Evolutionary conservation across 768 basidiomycete genomes (phyloP).

Genomic region (Fomitopsis serialis): DNA sequence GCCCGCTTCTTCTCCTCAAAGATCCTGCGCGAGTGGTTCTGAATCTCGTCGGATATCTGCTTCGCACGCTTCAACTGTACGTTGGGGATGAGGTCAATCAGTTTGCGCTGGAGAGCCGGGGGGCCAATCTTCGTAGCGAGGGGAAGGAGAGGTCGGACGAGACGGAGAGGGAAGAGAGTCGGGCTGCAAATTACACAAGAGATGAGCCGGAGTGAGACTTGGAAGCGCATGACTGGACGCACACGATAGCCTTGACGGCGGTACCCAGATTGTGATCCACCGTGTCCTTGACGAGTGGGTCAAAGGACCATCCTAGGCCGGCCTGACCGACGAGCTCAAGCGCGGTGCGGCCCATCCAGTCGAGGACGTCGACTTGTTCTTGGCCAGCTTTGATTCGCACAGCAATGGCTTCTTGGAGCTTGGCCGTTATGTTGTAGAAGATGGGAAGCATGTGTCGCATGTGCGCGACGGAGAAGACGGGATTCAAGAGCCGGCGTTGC

Average conservation of each 20-base stretch:
- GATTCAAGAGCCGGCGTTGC: constrained; percentile 25
- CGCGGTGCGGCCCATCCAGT: constrained; percentile 18
- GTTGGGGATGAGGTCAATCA: constrained; percentile 6
- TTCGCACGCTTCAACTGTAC: constrained; percentile 6
- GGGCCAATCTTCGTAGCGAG: constrained; percentile 6
- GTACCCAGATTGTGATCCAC: constrained; percentile 10
- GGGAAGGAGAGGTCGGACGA: constrained; percentile 1
- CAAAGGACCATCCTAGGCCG: constrained; percentile 20
- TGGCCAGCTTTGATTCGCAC: neutral
- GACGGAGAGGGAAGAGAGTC: neutral
- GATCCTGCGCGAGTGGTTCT: constrained; percentile 12
- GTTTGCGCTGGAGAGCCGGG: neutral
- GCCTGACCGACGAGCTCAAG: constrained; percentile 21
- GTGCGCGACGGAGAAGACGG: constrained; percentile 22
- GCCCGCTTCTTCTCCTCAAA: constrained; percentile 13
- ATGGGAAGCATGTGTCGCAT: constrained; percentile 21
- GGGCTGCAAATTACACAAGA: neutral
- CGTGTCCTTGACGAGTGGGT: constrained; percentile 11
- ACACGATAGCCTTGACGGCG: constrained; percentile 19
- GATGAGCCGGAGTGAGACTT: neutral
- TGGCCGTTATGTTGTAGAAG: constrained; percentile 17
- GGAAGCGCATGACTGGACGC: neutral
- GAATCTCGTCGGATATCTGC: constrained; percentile 11
- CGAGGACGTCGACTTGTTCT: constrained; percentile 4
- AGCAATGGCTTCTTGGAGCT: constrained; percentile 15